phyloP scores from a whole-genome alignment of 2,329 filamentous ascomycete genomes.

The Thelonectria blattea region DNA sequence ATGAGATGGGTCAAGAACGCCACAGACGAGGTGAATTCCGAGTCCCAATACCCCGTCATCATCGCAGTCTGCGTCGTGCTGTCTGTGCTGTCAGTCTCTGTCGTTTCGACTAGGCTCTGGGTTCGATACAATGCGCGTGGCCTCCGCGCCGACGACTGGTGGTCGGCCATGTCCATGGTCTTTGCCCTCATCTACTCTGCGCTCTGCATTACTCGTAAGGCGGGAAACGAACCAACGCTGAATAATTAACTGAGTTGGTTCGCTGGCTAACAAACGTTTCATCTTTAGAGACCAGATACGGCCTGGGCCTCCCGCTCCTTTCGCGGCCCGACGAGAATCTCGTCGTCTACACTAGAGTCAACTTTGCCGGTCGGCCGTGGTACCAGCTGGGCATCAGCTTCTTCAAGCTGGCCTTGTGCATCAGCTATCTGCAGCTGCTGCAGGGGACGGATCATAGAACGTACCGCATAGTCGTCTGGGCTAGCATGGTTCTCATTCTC shows the following conservation, averaged over 20 bases:
- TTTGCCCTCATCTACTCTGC: constrained; percentile 57
- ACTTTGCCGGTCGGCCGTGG: constrained; percentile 59
- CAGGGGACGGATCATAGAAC: constrained; percentile 52
- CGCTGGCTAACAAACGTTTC: not conserved
- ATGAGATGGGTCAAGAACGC: constrained; percentile 61
- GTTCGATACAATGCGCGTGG: constrained; percentile 51
- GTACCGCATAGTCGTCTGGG: constrained; percentile 54
- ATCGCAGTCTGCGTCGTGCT: constrained; percentile 55
- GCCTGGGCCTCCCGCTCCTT: constrained; percentile 54
- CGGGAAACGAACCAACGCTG: not conserved
- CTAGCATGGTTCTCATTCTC: constrained; percentile 50
- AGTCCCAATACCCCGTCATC: constrained; percentile 56
- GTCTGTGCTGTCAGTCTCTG: constrained; percentile 49
- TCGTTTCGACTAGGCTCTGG: constrained; percentile 50
- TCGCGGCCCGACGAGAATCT: constrained; percentile 52
- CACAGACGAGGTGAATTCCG: constrained; percentile 51
- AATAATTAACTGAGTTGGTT: not conserved
- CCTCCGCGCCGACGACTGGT: constrained; percentile 55
- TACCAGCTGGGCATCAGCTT: constrained; percentile 62
- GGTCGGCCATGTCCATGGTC: constrained; percentile 47
- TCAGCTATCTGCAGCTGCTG: constrained; percentile 59
- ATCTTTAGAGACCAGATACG: constrained; percentile 56
- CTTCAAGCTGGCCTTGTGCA: constrained; percentile 61
- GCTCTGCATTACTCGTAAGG: constrained; percentile 57
- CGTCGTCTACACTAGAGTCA: constrained; percentile 54